These are phyloP conservation scores for Colletotrichum acutatum DNA, from an alignment of 2,329 filamentous ascomycete species.

Conservation along the genomic window DNA sequence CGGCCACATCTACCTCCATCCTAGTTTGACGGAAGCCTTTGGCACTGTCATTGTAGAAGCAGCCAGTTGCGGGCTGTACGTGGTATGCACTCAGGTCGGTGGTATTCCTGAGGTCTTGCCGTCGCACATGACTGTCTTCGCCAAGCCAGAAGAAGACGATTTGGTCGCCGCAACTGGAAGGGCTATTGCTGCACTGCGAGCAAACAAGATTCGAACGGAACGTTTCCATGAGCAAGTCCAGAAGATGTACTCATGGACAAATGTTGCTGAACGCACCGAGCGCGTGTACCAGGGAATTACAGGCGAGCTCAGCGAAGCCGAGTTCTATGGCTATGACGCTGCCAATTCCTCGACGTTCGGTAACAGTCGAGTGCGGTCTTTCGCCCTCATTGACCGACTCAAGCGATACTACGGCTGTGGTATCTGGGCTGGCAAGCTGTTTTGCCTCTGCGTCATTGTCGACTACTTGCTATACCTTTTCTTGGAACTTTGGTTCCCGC, in stretches of 20 bases:
- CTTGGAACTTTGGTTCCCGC: slow-evolving; percentile 86
- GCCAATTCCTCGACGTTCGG: slow-evolving; percentile 72
- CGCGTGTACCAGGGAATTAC: slow-evolving; percentile 94
- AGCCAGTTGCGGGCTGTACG: slow-evolving; percentile 93
- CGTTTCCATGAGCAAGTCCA: slow-evolving; percentile 97
- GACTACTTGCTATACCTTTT: slow-evolving; percentile 93
- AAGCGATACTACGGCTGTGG: slow-evolving; percentile 98
- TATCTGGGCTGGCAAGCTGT: slow-evolving; percentile 97
- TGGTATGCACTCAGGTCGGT: slow-evolving; percentile 95
- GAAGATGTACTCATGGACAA: slow-evolving; percentile 98
- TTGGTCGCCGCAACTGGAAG: slow-evolving; percentile 88
- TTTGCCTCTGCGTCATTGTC: slow-evolving; percentile 92
- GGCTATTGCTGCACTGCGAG: slow-evolving; percentile 87
- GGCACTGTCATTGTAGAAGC: slow-evolving; percentile 98
- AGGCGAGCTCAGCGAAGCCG: slow-evolving; percentile 83
- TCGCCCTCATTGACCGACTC: slow-evolving; percentile 91
- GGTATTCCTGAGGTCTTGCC: slow-evolving; percentile 97
- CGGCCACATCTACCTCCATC: slow-evolving; percentile 96
- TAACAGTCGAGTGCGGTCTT: slow-evolving; percentile 81
- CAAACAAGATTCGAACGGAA: slow-evolving; percentile 89
- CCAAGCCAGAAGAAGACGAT: slow-evolving; percentile 96
- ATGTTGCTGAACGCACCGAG: slow-evolving; percentile 93
- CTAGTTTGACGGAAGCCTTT: slow-evolving; percentile 94
- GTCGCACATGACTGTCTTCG: slow-evolving; percentile 96
- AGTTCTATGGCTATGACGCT: slow-evolving; percentile 87